Percentiles rank a stretch among this genome's conserved stretches.
Conservation (phyloP, 768 basidiomycete species). For the Crassisporium funariophilum region DNA sequence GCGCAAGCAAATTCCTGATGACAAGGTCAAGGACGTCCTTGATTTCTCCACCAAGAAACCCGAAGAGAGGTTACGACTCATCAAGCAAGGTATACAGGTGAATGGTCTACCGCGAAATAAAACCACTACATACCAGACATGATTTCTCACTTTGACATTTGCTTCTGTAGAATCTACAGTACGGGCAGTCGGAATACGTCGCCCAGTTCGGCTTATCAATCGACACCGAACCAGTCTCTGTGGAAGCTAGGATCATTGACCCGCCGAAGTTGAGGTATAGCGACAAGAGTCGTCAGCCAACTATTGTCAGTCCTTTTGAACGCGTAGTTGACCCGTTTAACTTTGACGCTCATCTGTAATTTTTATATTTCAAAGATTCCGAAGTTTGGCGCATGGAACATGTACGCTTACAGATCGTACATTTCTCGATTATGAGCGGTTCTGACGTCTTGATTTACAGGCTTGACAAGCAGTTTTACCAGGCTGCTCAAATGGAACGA, state of each 20-base stretch:
- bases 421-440: conserved; percentile 13
- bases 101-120: neutral
- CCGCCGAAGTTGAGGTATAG: conserved; percentile 73
- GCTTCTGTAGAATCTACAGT: conserved; percentile 49
- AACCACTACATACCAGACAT: conserved; percentile 5
- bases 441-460: conserved; percentile 47
- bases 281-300: conserved; percentile 47
- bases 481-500: conserved; percentile 49
- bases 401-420: conserved; percentile 50
- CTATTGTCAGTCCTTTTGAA: conserved; percentile 45
- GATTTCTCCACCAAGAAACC: conserved; percentile 71
- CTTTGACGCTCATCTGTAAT: neutral
- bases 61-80: conserved; percentile 52
- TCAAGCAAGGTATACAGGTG: conserved; percentile 55
- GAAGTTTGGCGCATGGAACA: conserved; percentile 75
- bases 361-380: conserved; percentile 45
- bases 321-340: neutral
- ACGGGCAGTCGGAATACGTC: conserved; percentile 74
- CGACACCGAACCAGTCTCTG: conserved; percentile 45
- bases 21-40: conserved; percentile 63
- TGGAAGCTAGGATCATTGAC: conserved; percentile 58
- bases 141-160: neutral
- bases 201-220: conserved; percentile 70
- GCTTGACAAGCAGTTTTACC: conserved; percentile 70
- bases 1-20: conserved; percentile 66